These are phyloP conservation scores for Quercus variabilis DNA, from an alignment of 306 rosid species.

Conservation along the genomic window DNA sequence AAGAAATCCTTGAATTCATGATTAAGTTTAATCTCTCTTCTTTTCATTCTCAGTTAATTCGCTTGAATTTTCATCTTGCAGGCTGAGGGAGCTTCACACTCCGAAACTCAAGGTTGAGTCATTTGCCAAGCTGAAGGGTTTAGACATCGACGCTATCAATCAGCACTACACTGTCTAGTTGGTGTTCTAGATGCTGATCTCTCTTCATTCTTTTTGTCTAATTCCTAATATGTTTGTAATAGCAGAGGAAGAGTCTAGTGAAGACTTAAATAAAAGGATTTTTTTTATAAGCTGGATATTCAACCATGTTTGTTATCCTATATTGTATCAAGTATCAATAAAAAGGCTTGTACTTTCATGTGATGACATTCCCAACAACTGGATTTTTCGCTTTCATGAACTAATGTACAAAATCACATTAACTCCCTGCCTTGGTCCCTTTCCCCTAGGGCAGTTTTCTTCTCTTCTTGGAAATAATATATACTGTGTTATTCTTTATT, in stretches of 20 bases:
- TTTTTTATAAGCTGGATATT: too few species aligned
- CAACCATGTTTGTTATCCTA: background rate
- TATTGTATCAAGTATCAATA: background rate
- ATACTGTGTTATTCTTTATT: too few species aligned
- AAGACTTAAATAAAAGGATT: background rate
- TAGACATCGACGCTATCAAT: conserved; percentile 62
- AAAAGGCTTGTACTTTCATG: background rate
- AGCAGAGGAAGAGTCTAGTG: background rate
- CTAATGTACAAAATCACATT: background rate
- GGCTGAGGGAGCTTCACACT: conserved; percentile 84
- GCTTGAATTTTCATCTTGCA: conserved; percentile 19
- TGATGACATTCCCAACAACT: background rate
- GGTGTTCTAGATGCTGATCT: background rate
- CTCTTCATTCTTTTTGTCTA: background rate
- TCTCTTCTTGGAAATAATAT: too few species aligned
- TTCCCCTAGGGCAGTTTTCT: too few species aligned
- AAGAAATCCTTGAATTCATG: too few species aligned
- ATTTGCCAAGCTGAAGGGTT: conserved; percentile 59
- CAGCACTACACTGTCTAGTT: conserved; percentile 63
- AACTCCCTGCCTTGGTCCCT: too few species aligned
- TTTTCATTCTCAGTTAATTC: background rate
- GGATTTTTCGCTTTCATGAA: background rate
- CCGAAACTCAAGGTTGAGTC: conserved; percentile 34
- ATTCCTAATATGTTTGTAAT: background rate
- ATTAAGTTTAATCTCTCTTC: background rate